Evolutionary conservation across 495 filamentous ascomycete species (phyloP).

Genomic region (Pseudomonodictys pantanalensis): DNA sequence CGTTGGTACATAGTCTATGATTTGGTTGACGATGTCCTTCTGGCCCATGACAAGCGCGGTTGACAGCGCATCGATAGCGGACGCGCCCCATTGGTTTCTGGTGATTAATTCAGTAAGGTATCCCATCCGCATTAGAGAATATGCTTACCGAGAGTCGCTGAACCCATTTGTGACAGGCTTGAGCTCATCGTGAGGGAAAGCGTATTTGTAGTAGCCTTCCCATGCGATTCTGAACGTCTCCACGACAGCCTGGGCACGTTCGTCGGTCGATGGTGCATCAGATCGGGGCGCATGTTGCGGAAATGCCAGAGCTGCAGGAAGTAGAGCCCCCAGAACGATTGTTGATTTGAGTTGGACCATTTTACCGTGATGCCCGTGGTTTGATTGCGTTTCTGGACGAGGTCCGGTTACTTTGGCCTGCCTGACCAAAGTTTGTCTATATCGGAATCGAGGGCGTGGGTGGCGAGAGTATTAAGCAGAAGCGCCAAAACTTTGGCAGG

Average conservation of each 20-base stretch:
- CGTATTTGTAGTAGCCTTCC: constrained; percentile 77
- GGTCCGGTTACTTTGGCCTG: too few relatives aligned
- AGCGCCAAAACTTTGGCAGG: too few relatives aligned
- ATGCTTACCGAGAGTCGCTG: constrained; percentile 64
- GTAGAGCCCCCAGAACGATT: background rate
- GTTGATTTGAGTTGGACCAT: too few relatives aligned
- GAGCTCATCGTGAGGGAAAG: constrained; percentile 76
- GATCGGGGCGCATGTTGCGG: background rate
- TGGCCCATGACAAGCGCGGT: constrained; percentile 79
- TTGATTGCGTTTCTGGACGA: too few relatives aligned
- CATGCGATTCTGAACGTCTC: constrained; percentile 74
- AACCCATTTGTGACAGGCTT: constrained; percentile 63
- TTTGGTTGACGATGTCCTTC: constrained; percentile 61
- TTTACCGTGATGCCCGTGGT: too few relatives aligned
- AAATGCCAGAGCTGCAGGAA: constrained; percentile 6
- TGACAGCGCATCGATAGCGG: constrained; percentile 75
- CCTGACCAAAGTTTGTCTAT: too few relatives aligned
- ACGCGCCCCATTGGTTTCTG: constrained; percentile 86
- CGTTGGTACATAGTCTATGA: constrained; percentile 63
- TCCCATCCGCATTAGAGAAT: background rate
- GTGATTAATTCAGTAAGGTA: background rate
- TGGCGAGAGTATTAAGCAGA: too few relatives aligned
- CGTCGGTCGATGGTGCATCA: background rate
- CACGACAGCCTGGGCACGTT: constrained; percentile 64
- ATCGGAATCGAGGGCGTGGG: too few relatives aligned